Evolutionary conservation across 441 rosid species (phyloP), one percentile per base, ranked within the genome.

Genomic region (Euphorbia celastroides): DNA sequence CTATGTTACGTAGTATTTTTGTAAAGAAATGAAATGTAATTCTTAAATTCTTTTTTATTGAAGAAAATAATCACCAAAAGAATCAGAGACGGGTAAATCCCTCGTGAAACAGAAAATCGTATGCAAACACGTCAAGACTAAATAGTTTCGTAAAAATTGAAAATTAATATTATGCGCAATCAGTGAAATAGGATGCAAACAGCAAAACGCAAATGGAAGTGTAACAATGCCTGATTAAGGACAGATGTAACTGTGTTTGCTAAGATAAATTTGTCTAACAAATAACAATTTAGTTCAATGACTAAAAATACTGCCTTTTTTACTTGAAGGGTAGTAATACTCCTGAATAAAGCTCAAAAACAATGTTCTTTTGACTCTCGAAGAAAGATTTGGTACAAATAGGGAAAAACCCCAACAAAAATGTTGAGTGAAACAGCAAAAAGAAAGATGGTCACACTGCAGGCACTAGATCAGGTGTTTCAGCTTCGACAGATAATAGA

Each of bases 381-480:
- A 34, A 11, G 66, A 13, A 67, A 44, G 65, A 62, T 57, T 67
- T 65, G 74, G 62, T 65, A n/a, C 71, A 74, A 38, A 30, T 25
- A 38, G 62, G 70, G 74, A n/a, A 75, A 52, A 65, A 38, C 74
- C 70, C 27, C 67, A 60, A 28, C 0, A 16, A 44, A 60, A 57
- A 2, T 20, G 58, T 1, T 14, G 1, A 57, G 7, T 19, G 11
- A 4, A 55, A 26, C 16, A 5, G n/a, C 62, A 22, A 17, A 25
- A 26, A 25, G 42, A 41, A 2, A 42, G 17, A 72, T 66, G 68
- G 61, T 88, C 75, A 94, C 22, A 81, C 78, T 10, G 94, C 87
- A 5, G 56, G 26, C 59, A 92, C 87, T 11, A 94, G 94, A 79
- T 94, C 99, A 5, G 98, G 98, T 65, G 97, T 93, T 74, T 93